Conservation (phyloP, 495 filamentous ascomycete genomes). For the Penicillium parvum region DNA sequence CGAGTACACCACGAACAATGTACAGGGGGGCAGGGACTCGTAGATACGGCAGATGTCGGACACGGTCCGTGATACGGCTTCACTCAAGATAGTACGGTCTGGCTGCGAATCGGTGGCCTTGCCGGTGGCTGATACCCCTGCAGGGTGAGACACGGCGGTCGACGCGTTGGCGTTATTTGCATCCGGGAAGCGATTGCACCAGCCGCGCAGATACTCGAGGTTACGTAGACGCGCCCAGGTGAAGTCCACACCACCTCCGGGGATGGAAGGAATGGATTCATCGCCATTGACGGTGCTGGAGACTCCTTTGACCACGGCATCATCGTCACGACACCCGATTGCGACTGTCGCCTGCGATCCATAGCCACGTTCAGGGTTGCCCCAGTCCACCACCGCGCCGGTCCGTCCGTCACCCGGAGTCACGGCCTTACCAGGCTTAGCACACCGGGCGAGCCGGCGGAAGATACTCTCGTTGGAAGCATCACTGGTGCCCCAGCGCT, state of each 20-base stretch:
- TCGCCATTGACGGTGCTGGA: slow-evolving; percentile 66
- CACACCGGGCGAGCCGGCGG: slow-evolving; percentile 64
- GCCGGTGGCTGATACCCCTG: slow-evolving; percentile 13
- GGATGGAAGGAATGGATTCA: slow-evolving; percentile 54
- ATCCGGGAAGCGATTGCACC: slow-evolving; percentile 63
- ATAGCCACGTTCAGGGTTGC: slow-evolving; percentile 67
- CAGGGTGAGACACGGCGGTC: slow-evolving; percentile 28
- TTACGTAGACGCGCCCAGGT: slow-evolving; percentile 85
- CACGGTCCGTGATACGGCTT: slow-evolving; percentile 45
- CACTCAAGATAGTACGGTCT: slow-evolving; percentile 28
- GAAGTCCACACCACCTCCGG: slow-evolving; percentile 74
- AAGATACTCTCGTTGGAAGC: slow-evolving; percentile 79
- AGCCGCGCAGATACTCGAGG: slow-evolving; percentile 75
- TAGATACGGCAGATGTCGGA: slow-evolving; percentile 64
- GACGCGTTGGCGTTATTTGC: slow-evolving; percentile 50
- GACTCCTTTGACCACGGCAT: slow-evolving; percentile 67
- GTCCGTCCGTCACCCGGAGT: slow-evolving; percentile 50
- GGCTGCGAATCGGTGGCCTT: slow-evolving; percentile 1
- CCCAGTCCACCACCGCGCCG: slow-evolving; percentile 86
- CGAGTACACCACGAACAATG: slow-evolving; percentile 81
- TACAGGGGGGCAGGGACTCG: slow-evolving; percentile 72
- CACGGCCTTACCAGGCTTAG: slow-evolving; percentile 46
- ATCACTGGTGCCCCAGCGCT: slow-evolving; percentile 73
- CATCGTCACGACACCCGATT: slow-evolving; percentile 71
- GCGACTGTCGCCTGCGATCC: slow-evolving; percentile 65